phyloP scores from a whole-genome alignment of 1,284 basidiomycete species.

The Anthracocystis panici-leucophaei region DNA sequence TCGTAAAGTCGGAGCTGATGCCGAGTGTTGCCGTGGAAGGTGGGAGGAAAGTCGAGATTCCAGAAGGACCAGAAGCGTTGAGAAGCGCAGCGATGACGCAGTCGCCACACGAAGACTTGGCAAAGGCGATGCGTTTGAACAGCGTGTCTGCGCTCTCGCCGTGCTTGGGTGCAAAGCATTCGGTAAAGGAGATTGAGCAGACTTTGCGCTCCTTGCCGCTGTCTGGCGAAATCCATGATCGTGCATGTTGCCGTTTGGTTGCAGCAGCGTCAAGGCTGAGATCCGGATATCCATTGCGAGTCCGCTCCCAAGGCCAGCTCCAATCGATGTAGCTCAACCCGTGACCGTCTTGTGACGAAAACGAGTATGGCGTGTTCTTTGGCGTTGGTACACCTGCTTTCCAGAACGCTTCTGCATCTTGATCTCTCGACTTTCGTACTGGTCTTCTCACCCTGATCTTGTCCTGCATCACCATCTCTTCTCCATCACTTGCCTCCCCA shows the following conservation, averaged over 20 bases:
- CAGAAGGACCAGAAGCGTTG: constrained; percentile 27
- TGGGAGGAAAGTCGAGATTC: constrained; percentile 44
- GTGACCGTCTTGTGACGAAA: constrained; percentile 47
- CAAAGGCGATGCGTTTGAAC: constrained; percentile 51
- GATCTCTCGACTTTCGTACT: constrained; percentile 23
- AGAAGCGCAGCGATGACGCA: constrained; percentile 49
- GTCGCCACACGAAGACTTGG: constrained; percentile 33
- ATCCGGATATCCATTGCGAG: constrained; percentile 46
- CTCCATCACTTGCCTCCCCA: constrained; percentile 7
- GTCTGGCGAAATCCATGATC: constrained; percentile 10
- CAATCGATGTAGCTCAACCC: constrained; percentile 50
- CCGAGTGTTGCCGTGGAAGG: constrained; percentile 9
- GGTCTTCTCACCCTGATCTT: constrained; percentile 23
- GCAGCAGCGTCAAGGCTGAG: constrained; percentile 11
- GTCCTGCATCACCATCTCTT: neutral
- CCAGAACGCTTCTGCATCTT: constrained; percentile 13
- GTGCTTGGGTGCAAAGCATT: constrained; percentile 16
- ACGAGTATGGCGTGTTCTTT: constrained; percentile 52
- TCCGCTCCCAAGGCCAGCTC: constrained; percentile 48
- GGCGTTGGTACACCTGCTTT: constrained; percentile 33
- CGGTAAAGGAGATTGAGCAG: constrained; percentile 17
- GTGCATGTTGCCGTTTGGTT: constrained; percentile 9
- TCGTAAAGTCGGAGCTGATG: neutral
- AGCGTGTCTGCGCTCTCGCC: constrained; percentile 29
- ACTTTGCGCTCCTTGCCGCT: constrained; percentile 4